Evolutionary conservation across 305 asterid genomes (phyloP).

Genomic region (Striga hermonthica): DNA sequence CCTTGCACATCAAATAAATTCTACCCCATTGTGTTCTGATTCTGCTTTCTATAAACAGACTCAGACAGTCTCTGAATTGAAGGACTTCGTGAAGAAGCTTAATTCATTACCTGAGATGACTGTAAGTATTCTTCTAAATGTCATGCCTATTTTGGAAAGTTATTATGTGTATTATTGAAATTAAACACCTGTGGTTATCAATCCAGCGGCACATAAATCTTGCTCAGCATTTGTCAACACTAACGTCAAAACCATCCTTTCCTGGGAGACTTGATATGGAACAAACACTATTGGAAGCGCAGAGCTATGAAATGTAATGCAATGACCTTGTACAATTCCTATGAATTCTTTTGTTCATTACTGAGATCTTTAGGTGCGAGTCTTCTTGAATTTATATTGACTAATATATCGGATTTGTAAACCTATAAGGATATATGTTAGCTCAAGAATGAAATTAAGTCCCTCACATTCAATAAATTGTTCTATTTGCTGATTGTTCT

Average conservation of each 20-base stretch:
- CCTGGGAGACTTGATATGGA: conserved; percentile 91
- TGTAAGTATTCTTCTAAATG: conserved; percentile 48
- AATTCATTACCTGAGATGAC: conserved; percentile 98
- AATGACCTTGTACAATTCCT: conserved; percentile 16
- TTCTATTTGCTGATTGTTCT: not conserved
- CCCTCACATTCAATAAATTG: not conserved
- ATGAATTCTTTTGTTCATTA: conserved; percentile 6
- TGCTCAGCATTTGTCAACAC: conserved; percentile 85
- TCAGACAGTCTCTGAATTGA: conserved; percentile 89
- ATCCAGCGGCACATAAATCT: conserved; percentile 96
- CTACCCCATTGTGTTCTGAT: conserved; percentile 17
- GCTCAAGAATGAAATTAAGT: conserved; percentile 5
- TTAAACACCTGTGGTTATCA: conserved; percentile 32
- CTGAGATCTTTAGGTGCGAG: conserved; percentile 22
- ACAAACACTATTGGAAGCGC: conserved; percentile 89
- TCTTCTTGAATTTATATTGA: conserved; percentile 13
- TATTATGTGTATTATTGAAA: conserved; percentile 17
- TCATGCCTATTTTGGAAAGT: conserved; percentile 23
- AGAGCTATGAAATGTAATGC: conserved; percentile 86
- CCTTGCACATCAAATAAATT: conserved; percentile 19
- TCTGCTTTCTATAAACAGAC: conserved; percentile 52
- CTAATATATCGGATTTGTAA: not conserved
- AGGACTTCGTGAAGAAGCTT: conserved; percentile 97
- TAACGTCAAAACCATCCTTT: conserved; percentile 82
- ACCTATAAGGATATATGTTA: not conserved